Conservation (phyloP, 352 stramenopile genomes). For the Phytopythium vexans region DNA sequence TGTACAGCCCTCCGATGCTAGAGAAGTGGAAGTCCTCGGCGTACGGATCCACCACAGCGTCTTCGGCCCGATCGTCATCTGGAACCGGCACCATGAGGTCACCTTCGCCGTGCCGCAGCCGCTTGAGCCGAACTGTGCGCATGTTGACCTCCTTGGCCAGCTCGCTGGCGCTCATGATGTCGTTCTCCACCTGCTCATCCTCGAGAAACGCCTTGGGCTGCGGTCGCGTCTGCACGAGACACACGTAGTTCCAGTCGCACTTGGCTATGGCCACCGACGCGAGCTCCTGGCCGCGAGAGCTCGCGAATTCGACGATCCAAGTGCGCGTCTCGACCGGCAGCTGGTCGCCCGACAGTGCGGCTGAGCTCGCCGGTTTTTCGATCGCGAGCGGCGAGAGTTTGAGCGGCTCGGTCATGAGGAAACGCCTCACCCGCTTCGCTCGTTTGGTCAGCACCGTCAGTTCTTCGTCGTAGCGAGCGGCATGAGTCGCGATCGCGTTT, state of each 20-base stretch:
- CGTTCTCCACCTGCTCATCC: conserved; percentile 49
- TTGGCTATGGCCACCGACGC: conserved; percentile 49
- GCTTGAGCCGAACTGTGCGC: conserved; percentile 46
- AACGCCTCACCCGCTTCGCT: conserved; percentile 31
- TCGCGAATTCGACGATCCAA: conserved; percentile 53
- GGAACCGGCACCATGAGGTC: conserved; percentile 27
- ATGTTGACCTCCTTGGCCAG: conserved; percentile 62
- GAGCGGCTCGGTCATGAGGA: conserved; percentile 63
- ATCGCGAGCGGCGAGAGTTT: conserved; percentile 30
- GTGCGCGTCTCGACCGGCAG: conserved; percentile 48
- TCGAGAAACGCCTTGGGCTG: conserved; percentile 49
- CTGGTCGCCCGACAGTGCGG: conserved; percentile 16
- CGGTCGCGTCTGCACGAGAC: conserved; percentile 52
- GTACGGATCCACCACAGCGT: conserved; percentile 20
- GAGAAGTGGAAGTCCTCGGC: conserved; percentile 69
- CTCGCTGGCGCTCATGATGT: conserved; percentile 44
- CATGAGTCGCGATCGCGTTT: conserved; percentile 33
- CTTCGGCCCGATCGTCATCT: not conserved
- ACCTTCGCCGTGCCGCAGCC: conserved; percentile 51
- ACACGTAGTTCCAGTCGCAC: conserved; percentile 63
- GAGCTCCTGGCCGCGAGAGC: conserved; percentile 41
- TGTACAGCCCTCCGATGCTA: conserved; percentile 57
- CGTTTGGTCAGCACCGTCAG: conserved; percentile 26
- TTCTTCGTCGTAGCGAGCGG: conserved; percentile 39
- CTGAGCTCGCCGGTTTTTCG: conserved; percentile 11